These are phyloP conservation scores for Calonectria pauciramosa DNA, from an alignment of 2,329 filamentous ascomycete species.

Conservation along the genomic window DNA sequence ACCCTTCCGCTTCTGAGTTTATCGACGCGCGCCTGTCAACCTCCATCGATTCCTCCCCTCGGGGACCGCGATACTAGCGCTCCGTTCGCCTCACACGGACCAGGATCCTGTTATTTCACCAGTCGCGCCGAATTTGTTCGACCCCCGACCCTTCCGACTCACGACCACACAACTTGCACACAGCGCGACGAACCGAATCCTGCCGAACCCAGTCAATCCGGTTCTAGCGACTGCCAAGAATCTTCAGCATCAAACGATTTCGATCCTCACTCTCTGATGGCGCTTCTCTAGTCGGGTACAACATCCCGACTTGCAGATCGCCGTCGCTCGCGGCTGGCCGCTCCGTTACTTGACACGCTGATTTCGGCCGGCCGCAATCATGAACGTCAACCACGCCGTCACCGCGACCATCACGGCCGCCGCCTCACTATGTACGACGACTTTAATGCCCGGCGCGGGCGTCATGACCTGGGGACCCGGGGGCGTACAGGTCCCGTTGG, in stretches of 20 bases:
- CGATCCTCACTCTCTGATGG: constrained; percentile 34
- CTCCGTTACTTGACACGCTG: constrained; percentile 35
- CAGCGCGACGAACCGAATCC: constrained; percentile 14
- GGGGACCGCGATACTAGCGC: constrained; percentile 6
- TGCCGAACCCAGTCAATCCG: constrained; percentile 15
- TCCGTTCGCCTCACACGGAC: not conserved
- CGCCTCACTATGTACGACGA: constrained; percentile 55
- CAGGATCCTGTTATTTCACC: not conserved
- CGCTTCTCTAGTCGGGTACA: constrained; percentile 34
- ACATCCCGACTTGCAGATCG: constrained; percentile 35
- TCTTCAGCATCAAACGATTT: not conserved
- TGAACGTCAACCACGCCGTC: constrained; percentile 39
- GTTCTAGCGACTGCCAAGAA: not conserved
- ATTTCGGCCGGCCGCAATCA: constrained; percentile 44
- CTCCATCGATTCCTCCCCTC: constrained; percentile 4
- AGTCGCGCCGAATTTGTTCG: not conserved
- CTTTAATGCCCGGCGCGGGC: constrained; percentile 59
- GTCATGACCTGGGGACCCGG: constrained; percentile 65
- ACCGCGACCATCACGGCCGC: constrained; percentile 47
- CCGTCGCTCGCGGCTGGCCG: constrained; percentile 46
- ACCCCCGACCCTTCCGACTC: not conserved
- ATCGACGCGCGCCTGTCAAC: constrained; percentile 20
- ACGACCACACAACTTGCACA: not conserved
- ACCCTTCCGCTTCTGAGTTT: constrained; percentile 13
- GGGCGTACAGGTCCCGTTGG: constrained; percentile 69